phyloP scores from a whole-genome alignment of 2,329 filamentous ascomycete genomes.

The Tolypocladium pustulatum region DNA sequence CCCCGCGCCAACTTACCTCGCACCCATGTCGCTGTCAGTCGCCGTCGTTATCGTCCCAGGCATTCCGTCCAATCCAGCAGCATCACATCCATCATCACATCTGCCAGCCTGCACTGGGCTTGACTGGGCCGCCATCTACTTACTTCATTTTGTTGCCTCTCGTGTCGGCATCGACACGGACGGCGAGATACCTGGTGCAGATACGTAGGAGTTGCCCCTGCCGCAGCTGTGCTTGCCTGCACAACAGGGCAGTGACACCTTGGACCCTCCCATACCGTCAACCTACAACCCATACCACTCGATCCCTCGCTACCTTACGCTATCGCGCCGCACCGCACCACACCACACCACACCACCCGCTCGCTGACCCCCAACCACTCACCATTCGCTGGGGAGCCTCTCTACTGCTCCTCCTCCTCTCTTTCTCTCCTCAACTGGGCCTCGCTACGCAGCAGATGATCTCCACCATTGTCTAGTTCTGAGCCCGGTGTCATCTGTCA shows the following conservation, averaged over 20 bases:
- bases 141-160: background rate
- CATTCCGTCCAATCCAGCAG: background rate
- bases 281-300: background rate
- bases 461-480: background rate
- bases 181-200: background rate
- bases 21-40: background rate
- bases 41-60: background rate
- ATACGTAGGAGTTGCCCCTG: background rate
- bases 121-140: background rate
- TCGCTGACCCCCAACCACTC: background rate
- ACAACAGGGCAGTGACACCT: background rate
- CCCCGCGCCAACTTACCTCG: background rate
- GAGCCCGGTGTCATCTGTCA: background rate
- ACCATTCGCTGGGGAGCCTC: background rate
- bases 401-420: background rate
- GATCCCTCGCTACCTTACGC: background rate
- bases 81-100: background rate
- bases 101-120: background rate
- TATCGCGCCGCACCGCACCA: no score
- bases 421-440: background rate
- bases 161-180: background rate
- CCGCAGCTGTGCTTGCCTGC: background rate
- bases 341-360: conserved; percentile 1
- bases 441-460: background rate
- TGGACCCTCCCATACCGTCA: background rate